Percentiles rank a stretch among this genome's conserved stretches.
Evolutionary conservation across 768 basidiomycete genomes (phyloP).

Genomic region (Lanmaoa rubissima): DNA sequence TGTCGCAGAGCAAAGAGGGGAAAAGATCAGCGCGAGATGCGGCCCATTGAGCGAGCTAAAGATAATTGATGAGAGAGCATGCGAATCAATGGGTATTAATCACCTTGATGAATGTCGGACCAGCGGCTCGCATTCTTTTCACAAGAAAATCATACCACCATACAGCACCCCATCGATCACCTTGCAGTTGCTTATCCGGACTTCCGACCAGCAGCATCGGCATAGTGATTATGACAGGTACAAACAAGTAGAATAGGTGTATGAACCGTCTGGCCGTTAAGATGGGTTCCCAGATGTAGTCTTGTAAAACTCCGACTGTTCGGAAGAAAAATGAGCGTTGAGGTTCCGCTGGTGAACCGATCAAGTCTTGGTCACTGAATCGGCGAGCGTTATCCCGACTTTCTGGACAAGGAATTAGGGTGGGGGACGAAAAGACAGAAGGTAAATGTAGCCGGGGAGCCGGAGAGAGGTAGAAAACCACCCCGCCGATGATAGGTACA

Average conservation of each 20-base stretch:
- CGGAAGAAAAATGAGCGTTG: slow-evolving; percentile 45
- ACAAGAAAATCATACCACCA: slow-evolving; percentile 98
- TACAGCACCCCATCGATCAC: slow-evolving; percentile 88
- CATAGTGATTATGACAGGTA: slow-evolving; percentile 78
- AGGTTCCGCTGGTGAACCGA: slow-evolving; percentile 70
- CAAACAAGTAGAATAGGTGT: slow-evolving; percentile 77
- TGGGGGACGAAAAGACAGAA: slow-evolving; percentile 49
- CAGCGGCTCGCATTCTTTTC: slow-evolving; percentile 87
- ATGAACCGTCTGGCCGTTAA: slow-evolving; percentile 81
- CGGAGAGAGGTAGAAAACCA: slow-evolving; percentile 49
- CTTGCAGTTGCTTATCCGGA: slow-evolving; percentile 51
- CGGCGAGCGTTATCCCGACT: slow-evolving; percentile 10
- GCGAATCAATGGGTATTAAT: slow-evolving; percentile 12
- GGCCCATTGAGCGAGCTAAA: slow-evolving; percentile 96
- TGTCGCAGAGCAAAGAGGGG: slow-evolving; percentile 79
- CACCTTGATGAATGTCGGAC: slow-evolving; percentile 97
- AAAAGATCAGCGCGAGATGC: slow-evolving; percentile 94
- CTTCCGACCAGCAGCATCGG: slow-evolving; percentile 80
- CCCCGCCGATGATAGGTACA: slow-evolving; percentile 54
- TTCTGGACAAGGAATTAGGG: slow-evolving; percentile 43
- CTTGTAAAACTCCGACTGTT: slow-evolving; percentile 47
- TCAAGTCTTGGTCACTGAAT: slow-evolving; percentile 34
- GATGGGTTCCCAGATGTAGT: slow-evolving; percentile 79
- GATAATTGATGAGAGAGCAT: slow-evolving; percentile 7
- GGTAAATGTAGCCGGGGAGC: slow-evolving; percentile 41